phyloP scores from a whole-genome alignment of 2,329 filamentous ascomycete species.

The Didymella keratinophila region DNA sequence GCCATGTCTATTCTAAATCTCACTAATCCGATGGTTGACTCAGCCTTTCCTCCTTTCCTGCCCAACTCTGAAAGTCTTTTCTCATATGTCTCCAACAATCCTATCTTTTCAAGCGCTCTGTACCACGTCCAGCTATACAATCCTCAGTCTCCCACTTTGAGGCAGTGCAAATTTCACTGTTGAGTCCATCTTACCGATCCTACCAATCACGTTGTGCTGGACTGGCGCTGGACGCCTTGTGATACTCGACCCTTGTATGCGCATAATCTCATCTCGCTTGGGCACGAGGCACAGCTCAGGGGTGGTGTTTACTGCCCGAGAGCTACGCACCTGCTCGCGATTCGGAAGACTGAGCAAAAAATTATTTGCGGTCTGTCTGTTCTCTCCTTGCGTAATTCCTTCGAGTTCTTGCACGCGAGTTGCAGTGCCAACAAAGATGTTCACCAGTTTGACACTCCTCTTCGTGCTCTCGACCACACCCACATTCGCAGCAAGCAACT shows the following conservation, averaged over 20 bases:
- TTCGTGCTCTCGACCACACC: neutral
- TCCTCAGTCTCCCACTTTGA: neutral
- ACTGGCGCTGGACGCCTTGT: neutral
- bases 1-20: neutral
- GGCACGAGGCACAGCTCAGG: neutral
- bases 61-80: neutral
- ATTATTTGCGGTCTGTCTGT: no score
- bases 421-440: neutral
- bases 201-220: neutral
- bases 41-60: neutral
- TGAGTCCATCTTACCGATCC: neutral
- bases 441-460: neutral
- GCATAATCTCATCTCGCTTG: conserved; percentile 14
- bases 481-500: conserved; percentile 1
- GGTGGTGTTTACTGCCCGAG: neutral
- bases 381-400: no score
- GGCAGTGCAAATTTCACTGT: neutral
- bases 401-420: no score
- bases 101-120: neutral
- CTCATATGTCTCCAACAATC: neutral
- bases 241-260: neutral
- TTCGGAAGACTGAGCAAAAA: neutral
- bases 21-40: neutral
- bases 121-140: neutral
- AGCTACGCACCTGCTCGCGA: neutral